Percentiles rank a stretch among this genome's conserved stretches.
Evolutionary conservation across 257 asterid species (phyloP).

Genomic region (Ligustrum vulgare): DNA sequence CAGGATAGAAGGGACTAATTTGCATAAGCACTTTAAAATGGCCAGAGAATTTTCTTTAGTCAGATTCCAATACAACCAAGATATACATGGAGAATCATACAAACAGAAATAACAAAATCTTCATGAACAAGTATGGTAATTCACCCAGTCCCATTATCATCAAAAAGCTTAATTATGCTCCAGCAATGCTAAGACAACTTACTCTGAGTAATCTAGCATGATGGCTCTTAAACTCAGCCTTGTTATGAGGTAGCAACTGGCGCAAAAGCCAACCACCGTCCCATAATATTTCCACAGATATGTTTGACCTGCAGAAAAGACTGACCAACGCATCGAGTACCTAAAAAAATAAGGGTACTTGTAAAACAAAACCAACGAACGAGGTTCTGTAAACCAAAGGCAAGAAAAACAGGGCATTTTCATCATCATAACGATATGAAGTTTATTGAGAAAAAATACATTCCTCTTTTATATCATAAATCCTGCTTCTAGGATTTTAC

Average conservation of each 20-base stretch:
- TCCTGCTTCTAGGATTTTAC: conserved; percentile 1
- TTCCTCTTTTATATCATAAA: neutral
- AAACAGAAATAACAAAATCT: conserved; percentile 12
- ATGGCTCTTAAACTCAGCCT: conserved; percentile 67
- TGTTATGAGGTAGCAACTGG: conserved; percentile 86
- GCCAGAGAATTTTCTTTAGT: conserved; percentile 13
- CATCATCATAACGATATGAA: neutral
- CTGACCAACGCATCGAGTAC: conserved; percentile 94
- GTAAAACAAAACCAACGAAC: conserved; percentile 7
- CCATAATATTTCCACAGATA: conserved; percentile 96
- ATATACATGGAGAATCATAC: conserved; percentile 6
- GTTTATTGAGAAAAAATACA: neutral
- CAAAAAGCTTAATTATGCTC: conserved; percentile 6
- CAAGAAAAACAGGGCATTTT: conserved; percentile 9
- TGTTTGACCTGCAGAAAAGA: conserved; percentile 85
- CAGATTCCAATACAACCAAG: conserved; percentile 19
- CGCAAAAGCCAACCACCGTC: conserved; percentile 99
- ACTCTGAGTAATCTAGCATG: conserved; percentile 73
- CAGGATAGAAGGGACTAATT: neutral
- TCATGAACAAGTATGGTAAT: conserved; percentile 8
- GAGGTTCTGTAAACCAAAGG: neutral
- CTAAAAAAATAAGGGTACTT: conserved; percentile 37
- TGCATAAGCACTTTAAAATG: conserved; percentile 15
- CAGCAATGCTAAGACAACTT: conserved; percentile 31
- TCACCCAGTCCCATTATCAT: neutral